phyloP scores from a whole-genome alignment of 2,329 filamentous ascomycete genomes.

The Biscogniauxia marginata region DNA sequence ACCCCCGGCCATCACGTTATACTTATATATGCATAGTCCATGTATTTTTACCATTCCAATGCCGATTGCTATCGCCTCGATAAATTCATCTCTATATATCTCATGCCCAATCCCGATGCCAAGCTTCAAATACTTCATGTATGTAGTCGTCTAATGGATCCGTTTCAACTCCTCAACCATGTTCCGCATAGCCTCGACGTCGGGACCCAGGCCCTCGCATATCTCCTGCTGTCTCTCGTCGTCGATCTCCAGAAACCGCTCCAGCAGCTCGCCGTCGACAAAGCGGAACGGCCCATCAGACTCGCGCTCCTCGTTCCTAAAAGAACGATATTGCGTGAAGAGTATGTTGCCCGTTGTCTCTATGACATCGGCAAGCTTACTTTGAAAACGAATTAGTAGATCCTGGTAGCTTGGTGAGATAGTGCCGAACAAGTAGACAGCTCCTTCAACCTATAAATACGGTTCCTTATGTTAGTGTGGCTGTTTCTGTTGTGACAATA shows the following conservation, averaged over 20 bases:
- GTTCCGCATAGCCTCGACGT: slow-evolving; percentile 61
- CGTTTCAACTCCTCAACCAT: slow-evolving; percentile 62
- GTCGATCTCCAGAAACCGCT: slow-evolving; percentile 74
- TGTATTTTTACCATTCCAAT: too few relatives aligned
- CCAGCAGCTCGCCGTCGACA: slow-evolving; percentile 88
- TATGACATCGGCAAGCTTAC: slow-evolving; percentile 64
- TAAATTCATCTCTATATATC: too few relatives aligned
- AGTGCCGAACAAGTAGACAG: slow-evolving; percentile 83
- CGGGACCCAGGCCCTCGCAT: slow-evolving; percentile 56
- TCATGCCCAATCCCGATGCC: too few relatives aligned
- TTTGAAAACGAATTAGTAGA: slow-evolving; percentile 79
- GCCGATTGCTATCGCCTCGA: too few relatives aligned
- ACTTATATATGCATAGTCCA: too few relatives aligned
- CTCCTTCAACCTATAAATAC: slow-evolving; percentile 73
- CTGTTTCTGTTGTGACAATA: background rate
- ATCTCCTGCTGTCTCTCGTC: slow-evolving; percentile 55
- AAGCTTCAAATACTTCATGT: too few relatives aligned
- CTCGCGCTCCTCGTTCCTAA: slow-evolving; percentile 68
- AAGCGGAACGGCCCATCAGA: slow-evolving; percentile 80
- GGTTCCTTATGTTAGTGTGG: slow-evolving; percentile 18
- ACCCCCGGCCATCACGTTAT: too few relatives aligned
- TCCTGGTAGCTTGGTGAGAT: slow-evolving; percentile 73
- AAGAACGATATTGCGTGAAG: slow-evolving; percentile 80
- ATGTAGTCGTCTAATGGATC: slow-evolving; percentile 52
- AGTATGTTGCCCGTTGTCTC: slow-evolving; percentile 69